Conservation (phyloP, 331 rosid genomes). For the Acacia pycnantha region DNA sequence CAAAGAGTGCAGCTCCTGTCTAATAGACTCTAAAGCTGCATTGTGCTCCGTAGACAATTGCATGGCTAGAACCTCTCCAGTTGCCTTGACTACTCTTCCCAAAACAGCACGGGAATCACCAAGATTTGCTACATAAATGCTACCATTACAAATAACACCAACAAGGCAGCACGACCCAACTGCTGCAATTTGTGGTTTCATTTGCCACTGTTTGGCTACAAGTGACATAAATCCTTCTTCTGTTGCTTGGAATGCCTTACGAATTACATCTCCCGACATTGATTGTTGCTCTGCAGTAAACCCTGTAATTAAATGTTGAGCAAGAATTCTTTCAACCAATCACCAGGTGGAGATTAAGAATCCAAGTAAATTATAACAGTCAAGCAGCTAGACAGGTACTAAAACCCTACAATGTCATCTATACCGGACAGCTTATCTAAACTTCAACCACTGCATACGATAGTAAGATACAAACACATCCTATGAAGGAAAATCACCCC, state of each 20-base stretch:
- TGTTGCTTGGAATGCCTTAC: constrained; percentile 95
- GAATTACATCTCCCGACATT: constrained; percentile 80
- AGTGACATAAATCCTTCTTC: constrained; percentile 88
- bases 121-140: constrained; percentile 74
- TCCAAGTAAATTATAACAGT: not conserved
- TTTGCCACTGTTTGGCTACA: constrained; percentile 76
- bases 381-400: constrained; percentile 10
- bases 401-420: not conserved
- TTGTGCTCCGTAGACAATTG: constrained; percentile 89
- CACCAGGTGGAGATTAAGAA: not conserved
- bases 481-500: constrained; percentile 10
- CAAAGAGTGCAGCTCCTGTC: constrained; percentile 89
- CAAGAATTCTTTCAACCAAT: constrained; percentile 2
- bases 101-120: constrained; percentile 98
- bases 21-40: constrained; percentile 72
- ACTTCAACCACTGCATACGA: not conserved
- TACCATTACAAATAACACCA: constrained; percentile 81
- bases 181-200: constrained; percentile 88
- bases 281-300: constrained; percentile 84
- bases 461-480: not conserved
- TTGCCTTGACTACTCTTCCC: constrained; percentile 83
- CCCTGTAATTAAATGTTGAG: constrained; percentile 49
- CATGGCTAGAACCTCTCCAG: constrained; percentile 79
- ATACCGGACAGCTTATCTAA: not conserved
- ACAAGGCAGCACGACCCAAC: constrained; percentile 98